A percentile compares a stretch with the other conserved stretches of the same genome.
phyloP scores from a whole-genome alignment of 2,329 filamentous ascomycete genomes.

The Aspergillus ibericus region DNA sequence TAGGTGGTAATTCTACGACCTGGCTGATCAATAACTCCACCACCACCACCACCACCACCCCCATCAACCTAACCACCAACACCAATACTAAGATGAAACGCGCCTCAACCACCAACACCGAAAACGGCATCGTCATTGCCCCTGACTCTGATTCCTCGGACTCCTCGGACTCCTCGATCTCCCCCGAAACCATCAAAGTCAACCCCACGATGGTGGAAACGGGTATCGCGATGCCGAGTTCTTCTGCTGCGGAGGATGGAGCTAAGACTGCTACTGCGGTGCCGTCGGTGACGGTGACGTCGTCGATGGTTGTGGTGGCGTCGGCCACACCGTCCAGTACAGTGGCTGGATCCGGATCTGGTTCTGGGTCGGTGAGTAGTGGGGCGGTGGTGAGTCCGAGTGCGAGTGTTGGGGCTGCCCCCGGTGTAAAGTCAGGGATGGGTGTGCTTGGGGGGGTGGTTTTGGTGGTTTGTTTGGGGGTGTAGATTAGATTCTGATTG shows the following conservation, averaged over 20 bases:
- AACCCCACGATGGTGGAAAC: slow-evolving; percentile 17
- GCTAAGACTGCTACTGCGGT: neutral
- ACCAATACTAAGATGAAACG: no score
- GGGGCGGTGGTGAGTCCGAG: neutral
- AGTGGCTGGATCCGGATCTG: neutral
- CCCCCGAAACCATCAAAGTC: slow-evolving; percentile 8
- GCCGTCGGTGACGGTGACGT: neutral
- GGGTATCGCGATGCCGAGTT: slow-evolving; percentile 10
- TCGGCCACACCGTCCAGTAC: neutral
- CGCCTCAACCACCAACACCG: neutral
- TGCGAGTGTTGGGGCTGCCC: neutral
- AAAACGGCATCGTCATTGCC: slow-evolving; percentile 4
- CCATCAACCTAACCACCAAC: neutral
- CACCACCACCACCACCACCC: slow-evolving; percentile 2
- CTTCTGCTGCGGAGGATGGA: neutral
- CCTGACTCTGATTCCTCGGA: slow-evolving; percentile 5
- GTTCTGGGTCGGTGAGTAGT: no score
- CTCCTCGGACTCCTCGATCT: slow-evolving; percentile 20
- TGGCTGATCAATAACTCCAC: slow-evolving; percentile 18
- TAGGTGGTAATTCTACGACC: slow-evolving; percentile 12
- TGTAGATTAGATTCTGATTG: neutral
- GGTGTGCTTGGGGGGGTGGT: neutral
- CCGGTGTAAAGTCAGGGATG: neutral
- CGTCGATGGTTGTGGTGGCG: neutral
- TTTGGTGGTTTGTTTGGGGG: neutral